Percentiles rank a stretch among this genome's conserved stretches.
Conservation (phyloP, 495 filamentous ascomycete genomes). For the Thermothielavioides terrestris region DNA sequence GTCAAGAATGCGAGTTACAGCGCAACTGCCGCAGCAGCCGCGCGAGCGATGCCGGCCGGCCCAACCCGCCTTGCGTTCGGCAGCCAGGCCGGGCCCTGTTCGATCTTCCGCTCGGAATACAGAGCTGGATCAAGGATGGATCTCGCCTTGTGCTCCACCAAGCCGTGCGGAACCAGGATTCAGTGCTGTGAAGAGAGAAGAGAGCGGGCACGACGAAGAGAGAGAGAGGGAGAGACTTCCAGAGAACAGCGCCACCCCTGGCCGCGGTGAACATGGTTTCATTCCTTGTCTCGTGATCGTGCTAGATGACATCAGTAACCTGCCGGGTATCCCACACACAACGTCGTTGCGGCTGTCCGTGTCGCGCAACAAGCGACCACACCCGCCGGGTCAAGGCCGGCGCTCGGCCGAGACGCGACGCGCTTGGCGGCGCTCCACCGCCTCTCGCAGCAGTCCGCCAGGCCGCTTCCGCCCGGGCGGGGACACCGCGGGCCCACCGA, state of each 20-base stretch:
- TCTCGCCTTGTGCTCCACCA: slow-evolving; percentile 59
- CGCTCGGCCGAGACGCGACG: no score
- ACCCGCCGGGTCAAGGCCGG: no score
- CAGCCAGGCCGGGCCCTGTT: slow-evolving; percentile 9
- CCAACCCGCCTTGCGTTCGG: background rate
- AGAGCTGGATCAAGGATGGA: slow-evolving; percentile 52
- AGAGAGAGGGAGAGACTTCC: background rate
- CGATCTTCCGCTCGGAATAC: slow-evolving; percentile 55
- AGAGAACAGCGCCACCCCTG: background rate
- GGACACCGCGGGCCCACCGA: background rate
- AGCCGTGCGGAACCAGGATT: slow-evolving; percentile 49
- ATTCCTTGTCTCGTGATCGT: slow-evolving; percentile 5
- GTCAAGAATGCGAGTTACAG: slow-evolving; percentile 9
- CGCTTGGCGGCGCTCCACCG: background rate
- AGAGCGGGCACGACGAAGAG: background rate
- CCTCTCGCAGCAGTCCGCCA: slow-evolving; percentile 1
- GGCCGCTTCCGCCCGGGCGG: background rate
- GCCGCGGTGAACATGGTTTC: slow-evolving; percentile 1
- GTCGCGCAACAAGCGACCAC: no score
- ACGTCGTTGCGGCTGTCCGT: no score
- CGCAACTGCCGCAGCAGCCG: slow-evolving; percentile 4
- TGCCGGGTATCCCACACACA: slow-evolving; percentile 12
- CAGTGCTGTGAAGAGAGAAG: background rate
- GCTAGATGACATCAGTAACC: slow-evolving; percentile 7
- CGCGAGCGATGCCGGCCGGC: slow-evolving; percentile 3